Conservation (phyloP, 257 asterid species). For the Cynanchum wilfordii region DNA sequence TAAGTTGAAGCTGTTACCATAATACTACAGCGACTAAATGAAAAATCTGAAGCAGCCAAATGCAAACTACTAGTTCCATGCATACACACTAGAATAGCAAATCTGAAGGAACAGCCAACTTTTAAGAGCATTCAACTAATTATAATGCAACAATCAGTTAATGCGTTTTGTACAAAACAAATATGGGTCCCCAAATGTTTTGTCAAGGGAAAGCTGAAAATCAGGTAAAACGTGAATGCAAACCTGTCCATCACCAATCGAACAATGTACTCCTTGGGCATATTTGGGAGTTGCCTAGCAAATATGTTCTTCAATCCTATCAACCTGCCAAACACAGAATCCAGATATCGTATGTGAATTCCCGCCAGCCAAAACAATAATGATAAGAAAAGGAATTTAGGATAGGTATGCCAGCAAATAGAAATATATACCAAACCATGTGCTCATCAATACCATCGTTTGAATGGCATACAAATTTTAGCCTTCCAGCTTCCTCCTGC, state of each 20-base stretch:
- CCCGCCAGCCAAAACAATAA: not conserved
- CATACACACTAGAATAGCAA: not conserved
- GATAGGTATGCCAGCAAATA: slow-evolving; percentile 9
- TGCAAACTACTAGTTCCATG: not conserved
- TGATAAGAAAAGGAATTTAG: slow-evolving; percentile 4
- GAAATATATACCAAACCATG: slow-evolving; percentile 79
- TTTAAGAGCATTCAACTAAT: not conserved
- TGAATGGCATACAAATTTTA: slow-evolving; percentile 80
- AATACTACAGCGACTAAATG: not conserved
- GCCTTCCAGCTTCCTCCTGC: slow-evolving; percentile 91
- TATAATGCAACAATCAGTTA: not conserved
- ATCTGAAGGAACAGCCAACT: not conserved
- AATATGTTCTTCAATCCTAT: slow-evolving; percentile 94
- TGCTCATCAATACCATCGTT: slow-evolving; percentile 82
- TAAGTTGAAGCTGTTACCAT: not conserved
- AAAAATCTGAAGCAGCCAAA: not conserved
- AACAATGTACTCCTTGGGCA: slow-evolving; percentile 98
- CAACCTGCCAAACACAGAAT: slow-evolving; percentile 52
- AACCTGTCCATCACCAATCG: slow-evolving; percentile 99
- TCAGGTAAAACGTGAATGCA: not conserved
- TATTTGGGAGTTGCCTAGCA: slow-evolving; percentile 92
- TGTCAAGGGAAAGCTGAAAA: not conserved
- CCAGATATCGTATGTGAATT: not conserved
- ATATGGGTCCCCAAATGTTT: not conserved
- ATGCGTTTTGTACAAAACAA: not conserved